Base-by-base conservation (phyloP, 2,329 filamentous ascomycete species). In the Colletotrichum higginsianum region DNA sequence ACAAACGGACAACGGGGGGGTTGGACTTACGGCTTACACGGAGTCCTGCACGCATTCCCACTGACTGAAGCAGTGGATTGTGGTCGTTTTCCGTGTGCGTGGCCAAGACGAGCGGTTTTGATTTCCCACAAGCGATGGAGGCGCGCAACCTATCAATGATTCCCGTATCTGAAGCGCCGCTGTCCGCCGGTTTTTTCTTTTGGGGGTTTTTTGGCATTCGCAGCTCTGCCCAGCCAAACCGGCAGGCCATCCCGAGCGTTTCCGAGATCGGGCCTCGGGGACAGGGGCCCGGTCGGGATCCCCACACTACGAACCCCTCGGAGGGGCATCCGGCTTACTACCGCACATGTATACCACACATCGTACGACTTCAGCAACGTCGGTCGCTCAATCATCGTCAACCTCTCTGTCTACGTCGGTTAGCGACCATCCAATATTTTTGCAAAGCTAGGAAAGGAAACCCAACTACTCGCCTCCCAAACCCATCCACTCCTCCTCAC, bases 201-300 rank as follows among this genome's bases (percentile, higher is more conserved):
- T n/a, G n/a, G n/a, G n/a, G n/a, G n/a, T 49, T 47, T 2, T 3
- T 13, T 13, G 30, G n/a, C 44, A 40, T 21, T 18, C 9, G 18
- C 30, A 18, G 58, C 44, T 50, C 30, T 18, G 15, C 12, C 4
- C 44, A 21, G 4, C 38, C 35, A 26, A 62, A 52, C 52, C 65
- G 68, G 65, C 18, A 60, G 65, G 26, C 49, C 47, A 68, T 58
- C 23, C 65, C 68, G 65, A 47, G 64, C n/a, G 58, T 12, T 18
- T 71, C 68, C 68, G 68, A 71, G 57, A 62, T 71, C 68, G 65
- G 68, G 64, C 56, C 46, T 42, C 68, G 68, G 68, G 35, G 30
- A 46, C 68, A 62, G 64, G 68, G 68, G 58, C 23, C 57, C 68
- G 52, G 42, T 58, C 65, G 65, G 68, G 38, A 62, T 53, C 68